A percentile compares a stretch with the other conserved stretches of the same genome.
Evolutionary conservation across 352 stramenopile genomes (phyloP).

Genomic region (Blastocystis sp.): DNA sequence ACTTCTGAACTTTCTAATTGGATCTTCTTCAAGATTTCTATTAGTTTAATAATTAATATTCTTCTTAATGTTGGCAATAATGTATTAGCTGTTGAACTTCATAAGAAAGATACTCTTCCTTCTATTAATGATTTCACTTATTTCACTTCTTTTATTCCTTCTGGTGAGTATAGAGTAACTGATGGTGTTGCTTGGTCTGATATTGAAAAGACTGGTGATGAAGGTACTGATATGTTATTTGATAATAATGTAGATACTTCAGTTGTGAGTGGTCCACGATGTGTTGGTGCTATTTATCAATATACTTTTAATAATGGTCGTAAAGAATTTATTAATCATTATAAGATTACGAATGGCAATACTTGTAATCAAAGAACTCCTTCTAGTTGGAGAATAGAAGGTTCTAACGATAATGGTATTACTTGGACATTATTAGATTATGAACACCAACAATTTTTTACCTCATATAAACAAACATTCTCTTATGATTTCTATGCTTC

Average conservation of each 20-base stretch:
- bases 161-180: conserved; percentile 19
- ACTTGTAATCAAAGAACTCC: too few species aligned
- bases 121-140: conserved; percentile 16
- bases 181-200: neutral
- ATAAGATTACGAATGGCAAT: too few species aligned
- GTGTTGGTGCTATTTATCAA: too few species aligned
- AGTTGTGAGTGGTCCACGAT: too few species aligned
- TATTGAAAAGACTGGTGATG: neutral
- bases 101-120: conserved; percentile 4
- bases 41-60: neutral
- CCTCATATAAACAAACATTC: neutral
- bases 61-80: conserved; percentile 9
- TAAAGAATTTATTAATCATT: too few species aligned
- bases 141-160: too few species aligned
- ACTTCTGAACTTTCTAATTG: neutral
- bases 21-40: neutral
- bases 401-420: too few species aligned
- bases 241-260: neutral
- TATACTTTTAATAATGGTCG: too few species aligned
- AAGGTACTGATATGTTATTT: neutral
- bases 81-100: conserved; percentile 14
- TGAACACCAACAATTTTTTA: conserved; percentile 9
- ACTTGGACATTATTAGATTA: too few species aligned
- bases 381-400: too few species aligned
- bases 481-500: conserved; percentile 11